A percentile compares a stretch with the other conserved stretches of the same genome.
phyloP scores from a whole-genome alignment of 495 filamentous ascomycete genomes.

The Penicillium bovifimosum region DNA sequence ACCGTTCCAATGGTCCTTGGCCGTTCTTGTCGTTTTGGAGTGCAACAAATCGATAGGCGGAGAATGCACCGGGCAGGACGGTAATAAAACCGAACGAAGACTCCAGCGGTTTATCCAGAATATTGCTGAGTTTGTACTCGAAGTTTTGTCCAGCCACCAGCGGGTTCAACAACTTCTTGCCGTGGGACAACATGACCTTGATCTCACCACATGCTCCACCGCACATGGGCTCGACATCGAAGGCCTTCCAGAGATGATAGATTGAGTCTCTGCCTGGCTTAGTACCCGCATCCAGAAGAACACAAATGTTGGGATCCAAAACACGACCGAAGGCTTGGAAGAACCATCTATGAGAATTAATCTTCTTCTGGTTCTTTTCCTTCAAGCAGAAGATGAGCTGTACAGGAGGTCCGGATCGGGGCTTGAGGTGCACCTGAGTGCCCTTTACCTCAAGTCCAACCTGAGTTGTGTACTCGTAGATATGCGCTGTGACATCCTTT shows the following conservation, averaged over 20 bases:
- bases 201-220: conserved; percentile 98
- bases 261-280: conserved; percentile 88
- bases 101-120: conserved; percentile 95
- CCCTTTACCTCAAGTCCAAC: conserved; percentile 83
- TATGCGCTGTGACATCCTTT: conserved; percentile 96
- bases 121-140: conserved; percentile 99
- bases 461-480: conserved; percentile 99
- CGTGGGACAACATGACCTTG: conserved; percentile 94
- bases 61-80: conserved; percentile 95
- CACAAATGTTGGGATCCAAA: conserved; percentile 92
- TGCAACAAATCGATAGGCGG: conserved; percentile 90
- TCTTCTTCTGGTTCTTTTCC: conserved; percentile 99
- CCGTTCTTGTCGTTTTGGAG: conserved; percentile 95
- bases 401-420: conserved; percentile 69
- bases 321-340: conserved; percentile 96
- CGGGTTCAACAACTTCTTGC: conserved; percentile 87
- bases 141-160: conserved; percentile 97
- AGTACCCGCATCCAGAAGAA: conserved; percentile 94
- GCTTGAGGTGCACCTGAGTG: conserved; percentile 75
- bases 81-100: conserved; percentile 98
- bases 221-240: conserved; percentile 95
- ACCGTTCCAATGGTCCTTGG: conserved; percentile 88
- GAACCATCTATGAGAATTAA: conserved; percentile 99
- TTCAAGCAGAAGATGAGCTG: conserved; percentile 99
- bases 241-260: conserved; percentile 97